Base-by-base conservation (phyloP, 2,329 filamentous ascomycete species). In the Colletotrichum graminicola region DNA sequence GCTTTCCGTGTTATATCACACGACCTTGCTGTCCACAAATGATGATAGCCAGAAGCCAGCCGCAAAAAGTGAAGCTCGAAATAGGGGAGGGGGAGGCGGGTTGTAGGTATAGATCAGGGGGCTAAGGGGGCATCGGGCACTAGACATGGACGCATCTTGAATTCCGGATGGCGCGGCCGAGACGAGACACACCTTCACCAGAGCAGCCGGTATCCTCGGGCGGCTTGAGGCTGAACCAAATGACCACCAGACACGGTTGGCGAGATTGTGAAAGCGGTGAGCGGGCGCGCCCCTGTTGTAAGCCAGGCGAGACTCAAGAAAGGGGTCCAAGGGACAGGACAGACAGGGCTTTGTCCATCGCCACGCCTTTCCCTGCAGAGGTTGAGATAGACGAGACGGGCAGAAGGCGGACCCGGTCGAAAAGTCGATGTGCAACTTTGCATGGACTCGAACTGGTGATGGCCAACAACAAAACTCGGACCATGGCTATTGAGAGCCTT, bases 151-250 rank as follows among this genome's bases (percentile, higher is more conserved):
- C 41, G 26, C 23, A 65, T 36, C 52, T 57, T 39, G 36, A 36
- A 26, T 34, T 36, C 57, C 41, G 62, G 5, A 29, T 47, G 34
- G 34, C 62, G 26, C 10, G 39, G 36, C 29, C 12, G 18, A 21
- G 62, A 29, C 10, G 39, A 29, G 43, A 29, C 51, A 21, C 41
- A 21, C 43, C 43, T n/a, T n/a, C 43, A 45, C 12, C 49, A n/a
- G 41, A 47, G 59, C 56, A 10, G 60, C 34, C 45, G 29, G 51
- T 23, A 23, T 16, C 54, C 26, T 62, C 5, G 11, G 43, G 47
- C 41, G 64, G 51, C 21, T 52, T 39, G 68, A 71, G 68, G 68
- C 68, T 52, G 64, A 71, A 62, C 45, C 64, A 32, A 59, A 36
- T 18, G 21, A 39, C 29, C 43, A 51, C 59, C 14, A 14, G 2